Evolutionary conservation across 129 eudicot species (phyloP).

Genomic region (Silybum marianum): DNA sequence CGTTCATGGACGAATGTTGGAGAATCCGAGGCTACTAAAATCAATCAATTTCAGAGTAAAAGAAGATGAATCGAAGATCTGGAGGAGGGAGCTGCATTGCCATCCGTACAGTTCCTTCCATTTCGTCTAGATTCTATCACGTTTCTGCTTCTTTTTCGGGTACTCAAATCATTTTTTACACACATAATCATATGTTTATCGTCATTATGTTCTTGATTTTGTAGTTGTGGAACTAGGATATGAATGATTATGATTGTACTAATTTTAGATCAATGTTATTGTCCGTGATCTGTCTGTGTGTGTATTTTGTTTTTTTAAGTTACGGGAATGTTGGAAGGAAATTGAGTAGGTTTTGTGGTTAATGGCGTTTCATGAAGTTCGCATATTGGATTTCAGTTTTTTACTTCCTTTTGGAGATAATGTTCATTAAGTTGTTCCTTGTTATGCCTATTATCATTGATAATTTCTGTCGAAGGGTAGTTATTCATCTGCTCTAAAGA

Average conservation of each 20-base stretch:
- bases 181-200: background rate
- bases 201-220: background rate
- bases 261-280: background rate
- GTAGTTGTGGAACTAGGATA: background rate
- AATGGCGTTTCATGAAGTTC: slow-evolving; percentile 13
- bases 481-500: background rate
- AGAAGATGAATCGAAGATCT: slow-evolving; percentile 37
- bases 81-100: slow-evolving; percentile 45
- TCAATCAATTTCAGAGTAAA: background rate
- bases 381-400: background rate
- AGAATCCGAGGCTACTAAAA: background rate
- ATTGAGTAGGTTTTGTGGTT: background rate
- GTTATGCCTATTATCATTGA: background rate
- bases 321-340: background rate
- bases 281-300: background rate
- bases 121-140: slow-evolving; percentile 22
- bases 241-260: background rate
- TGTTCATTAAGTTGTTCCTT: slow-evolving; percentile 15
- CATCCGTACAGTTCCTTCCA: slow-evolving; percentile 21
- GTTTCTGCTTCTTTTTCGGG: slow-evolving; percentile 30
- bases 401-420: background rate
- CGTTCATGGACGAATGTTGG: slow-evolving; percentile 5
- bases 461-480: background rate
- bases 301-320: slow-evolving; percentile 5
- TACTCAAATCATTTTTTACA: background rate